Percentiles rank a stretch among this genome's conserved stretches.
These are phyloP conservation scores for Coemansia sp. DNA, from an alignment of 192 early-diverging fungal species.

Conservation along the genomic window DNA sequence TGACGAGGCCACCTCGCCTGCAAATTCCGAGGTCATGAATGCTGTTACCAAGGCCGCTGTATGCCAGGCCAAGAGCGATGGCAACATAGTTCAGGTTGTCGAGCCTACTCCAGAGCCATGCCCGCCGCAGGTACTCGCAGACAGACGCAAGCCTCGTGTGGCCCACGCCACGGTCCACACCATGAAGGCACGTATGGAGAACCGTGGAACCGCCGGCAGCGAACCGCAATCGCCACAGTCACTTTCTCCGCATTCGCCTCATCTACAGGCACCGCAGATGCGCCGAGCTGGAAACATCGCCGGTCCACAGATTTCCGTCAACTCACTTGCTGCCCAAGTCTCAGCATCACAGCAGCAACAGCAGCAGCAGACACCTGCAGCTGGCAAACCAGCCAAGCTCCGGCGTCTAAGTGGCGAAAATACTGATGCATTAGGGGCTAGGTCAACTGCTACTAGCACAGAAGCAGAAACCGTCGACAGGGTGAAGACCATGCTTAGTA, in stretches of 20 bases:
- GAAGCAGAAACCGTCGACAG: constrained; percentile 41
- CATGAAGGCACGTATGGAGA: constrained; percentile 56
- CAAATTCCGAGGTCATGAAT: constrained; percentile 33
- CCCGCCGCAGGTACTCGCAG: constrained; percentile 56
- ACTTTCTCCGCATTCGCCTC: background rate
- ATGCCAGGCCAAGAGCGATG: constrained; percentile 46
- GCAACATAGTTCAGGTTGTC: constrained; percentile 39
- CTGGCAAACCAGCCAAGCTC: constrained; percentile 38
- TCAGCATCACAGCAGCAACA: background rate
- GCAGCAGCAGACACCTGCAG: constrained; percentile 3
- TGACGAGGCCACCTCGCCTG: constrained; percentile 19
- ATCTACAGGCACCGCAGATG: constrained; percentile 6
- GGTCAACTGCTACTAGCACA: constrained; percentile 1
- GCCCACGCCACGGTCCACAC: constrained; percentile 49
- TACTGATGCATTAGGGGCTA: constrained; percentile 1
- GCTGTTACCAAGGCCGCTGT: constrained; percentile 49
- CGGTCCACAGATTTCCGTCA: constrained; percentile 21
- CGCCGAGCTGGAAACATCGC: constrained; percentile 38
- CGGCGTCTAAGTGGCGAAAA: constrained; percentile 44
- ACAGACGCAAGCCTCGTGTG: constrained; percentile 53
- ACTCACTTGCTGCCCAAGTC: constrained; percentile 11
- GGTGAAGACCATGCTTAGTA: constrained; percentile 54
- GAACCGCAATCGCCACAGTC: constrained; percentile 21
- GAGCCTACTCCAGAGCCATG: constrained; percentile 25
- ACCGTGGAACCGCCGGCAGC: constrained; percentile 15